Evolutionary conservation across 2,329 filamentous ascomycete species (phyloP), one percentile per base, ranked within the genome.

Genomic region (Venturia nashicola): DNA sequence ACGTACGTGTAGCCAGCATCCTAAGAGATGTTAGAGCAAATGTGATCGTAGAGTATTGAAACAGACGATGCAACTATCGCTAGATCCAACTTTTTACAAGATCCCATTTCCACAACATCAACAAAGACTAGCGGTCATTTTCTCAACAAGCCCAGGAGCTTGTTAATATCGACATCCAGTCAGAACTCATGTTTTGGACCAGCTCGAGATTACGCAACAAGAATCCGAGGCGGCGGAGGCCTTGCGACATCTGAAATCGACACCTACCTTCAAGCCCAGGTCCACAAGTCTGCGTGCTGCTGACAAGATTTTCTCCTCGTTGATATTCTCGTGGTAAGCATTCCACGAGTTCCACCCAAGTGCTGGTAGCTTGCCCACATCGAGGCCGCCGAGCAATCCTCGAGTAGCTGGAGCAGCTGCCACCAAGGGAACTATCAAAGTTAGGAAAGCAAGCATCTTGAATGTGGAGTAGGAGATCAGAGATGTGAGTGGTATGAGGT

Each of bases 1-100:
- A 86, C 78, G 63, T 86, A 84, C 23, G 79, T 72, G 68, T 85
- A 85, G 1, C 83, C 83, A 3, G 78, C 74, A 48, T 82, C 79
- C 59, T 72, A 14, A 18, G 27, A 39, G 55, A 44, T 44, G 36
- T 44, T 20, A 62, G 61, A 63, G 9, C 16, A 34, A 40, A 34
- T 9, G 20, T 32, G 43, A 36, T 43, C 39, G 5, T 4, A 12
- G 51, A 11, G 20, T 12, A n/a, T 8, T 3, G 12, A 51, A 14
- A 20, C 14, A 39, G 8, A 23, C 12, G 9, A 12, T 27, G 11
- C 4, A 20, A 27, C 2, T 27, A 14, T 51, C 4, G 7, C 9
- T 14, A 9, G 11, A 27, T 23, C 46, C 12, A 6, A 46, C 5
- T 27, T 11, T 11, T 20, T 51, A 51, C 9, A 51, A 51, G 4